Base-by-base conservation (phyloP, 768 basidiomycete species). In the Paxillus ammoniavirescens region DNA sequence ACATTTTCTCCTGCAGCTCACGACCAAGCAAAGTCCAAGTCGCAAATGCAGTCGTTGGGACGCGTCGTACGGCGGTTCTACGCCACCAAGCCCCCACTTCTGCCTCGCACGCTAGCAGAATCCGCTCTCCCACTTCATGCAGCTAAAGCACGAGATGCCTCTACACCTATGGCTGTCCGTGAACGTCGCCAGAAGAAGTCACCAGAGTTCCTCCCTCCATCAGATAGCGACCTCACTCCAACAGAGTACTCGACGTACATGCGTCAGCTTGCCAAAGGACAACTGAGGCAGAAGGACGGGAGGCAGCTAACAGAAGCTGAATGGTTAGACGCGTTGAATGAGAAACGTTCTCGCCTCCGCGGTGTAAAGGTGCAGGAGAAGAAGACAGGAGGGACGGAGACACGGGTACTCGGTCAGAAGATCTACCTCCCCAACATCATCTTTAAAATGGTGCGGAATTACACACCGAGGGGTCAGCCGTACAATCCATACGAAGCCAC, bases 401-500 rank as follows among this genome's bases (percentile, higher is more conserved):
- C 75, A 8, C 73, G 79, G 58, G 81, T 93, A 50, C 80, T 92
- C 50, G 94, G 90, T 50, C 84, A 88, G 61, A 84, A 83, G 58
- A 78, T 97, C 21, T 97, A 93, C 74, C 86, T 98, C 36, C 94
- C 94, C 38, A 96, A 98, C 70, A 77, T 88, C 66, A 70, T 89
- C 56, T 87, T 96, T 71, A 80, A 82, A 52, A 78, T 98, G 52
- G 84, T 95, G 42, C 84, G 91, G 21, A 98, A 98, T 68, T 73
- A 86, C 60, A 93, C 92, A 0, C 84, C 80, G 0, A 70, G 73
- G 3, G 90, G 87, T 0, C 75, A 89, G 60, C 78, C 92, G 1
- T 98, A 98, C 77, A 95, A 98, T 57, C 93, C 94, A 1, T 93
- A 88, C 75, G 88, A 93, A 69, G 94, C 93, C 8, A 98, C 94